Percentiles rank a stretch among this genome's conserved stretches.
Conservation (phyloP, 2,329 filamentous ascomycete species). For the Colletotrichum abscissum region DNA sequence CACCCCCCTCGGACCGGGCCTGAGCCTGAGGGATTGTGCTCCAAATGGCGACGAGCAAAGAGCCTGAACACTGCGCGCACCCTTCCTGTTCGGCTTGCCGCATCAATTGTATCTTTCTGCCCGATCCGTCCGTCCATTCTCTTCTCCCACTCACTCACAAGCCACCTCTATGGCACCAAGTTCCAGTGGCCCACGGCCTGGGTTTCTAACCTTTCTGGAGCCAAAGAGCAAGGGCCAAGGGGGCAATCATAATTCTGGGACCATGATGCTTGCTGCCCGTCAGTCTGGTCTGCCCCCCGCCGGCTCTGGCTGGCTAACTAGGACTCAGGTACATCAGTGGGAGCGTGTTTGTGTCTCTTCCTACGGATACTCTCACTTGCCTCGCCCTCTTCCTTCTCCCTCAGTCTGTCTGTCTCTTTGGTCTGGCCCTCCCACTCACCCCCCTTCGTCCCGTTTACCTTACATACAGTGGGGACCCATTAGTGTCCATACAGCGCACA, state of each 20-base stretch:
- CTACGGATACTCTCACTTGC: not conserved
- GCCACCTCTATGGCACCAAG: too few species aligned
- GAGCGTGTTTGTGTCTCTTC: not conserved
- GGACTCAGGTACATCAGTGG: not conserved
- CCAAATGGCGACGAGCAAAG: not conserved
- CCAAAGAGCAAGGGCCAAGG: conserved; percentile 10
- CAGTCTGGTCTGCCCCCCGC: conserved; percentile 9
- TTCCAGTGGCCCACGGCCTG: not conserved
- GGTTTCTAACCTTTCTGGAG: not conserved
- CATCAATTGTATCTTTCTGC: conserved; percentile 11
- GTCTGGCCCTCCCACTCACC: not conserved
- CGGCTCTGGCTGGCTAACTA: not conserved
- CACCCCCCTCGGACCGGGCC: conserved; percentile 15
- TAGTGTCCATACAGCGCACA: too few species aligned
- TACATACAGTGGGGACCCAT: too few species aligned
- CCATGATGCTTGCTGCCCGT: conserved; percentile 20
- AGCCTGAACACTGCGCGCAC: conserved; percentile 12
- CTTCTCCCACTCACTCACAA: not conserved
- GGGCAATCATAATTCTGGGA: conserved; percentile 6
- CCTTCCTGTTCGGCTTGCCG: not conserved
- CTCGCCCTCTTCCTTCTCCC: not conserved
- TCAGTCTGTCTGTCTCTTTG: not conserved
- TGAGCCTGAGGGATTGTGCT: not conserved
- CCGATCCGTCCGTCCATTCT: conserved; percentile 9
- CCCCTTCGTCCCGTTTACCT: not conserved